A percentile compares a stretch with the other conserved stretches of the same genome.
Evolutionary conservation across 192 early-diverging fungal genomes (phyloP).

Genomic region (Mortierella alpina): DNA sequence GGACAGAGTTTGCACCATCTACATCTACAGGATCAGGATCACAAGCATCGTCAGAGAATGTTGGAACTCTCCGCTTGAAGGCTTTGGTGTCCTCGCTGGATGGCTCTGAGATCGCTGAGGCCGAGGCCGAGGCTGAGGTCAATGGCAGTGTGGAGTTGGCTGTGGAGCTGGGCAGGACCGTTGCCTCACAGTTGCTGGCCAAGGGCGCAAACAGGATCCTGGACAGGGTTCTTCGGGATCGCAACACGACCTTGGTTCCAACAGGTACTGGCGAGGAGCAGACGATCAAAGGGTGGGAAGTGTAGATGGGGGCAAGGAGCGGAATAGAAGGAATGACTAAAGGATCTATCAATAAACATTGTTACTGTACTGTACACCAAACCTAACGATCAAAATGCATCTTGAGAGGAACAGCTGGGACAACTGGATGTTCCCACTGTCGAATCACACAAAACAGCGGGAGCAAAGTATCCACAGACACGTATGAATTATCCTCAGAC

Average conservation of each 20-base stretch:
- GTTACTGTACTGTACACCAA: no score
- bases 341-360: no score
- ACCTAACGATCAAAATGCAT: no score
- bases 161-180: slow-evolving; percentile 50
- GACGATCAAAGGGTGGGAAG: slow-evolving; percentile 47
- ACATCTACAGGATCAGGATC: slow-evolving; percentile 30
- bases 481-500: no score
- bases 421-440: no score
- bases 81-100: slow-evolving; percentile 84
- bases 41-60: slow-evolving; percentile 18
- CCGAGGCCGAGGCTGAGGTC: slow-evolving; percentile 51
- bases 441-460: no score
- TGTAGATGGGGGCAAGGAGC: not conserved
- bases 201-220: slow-evolving; percentile 56
- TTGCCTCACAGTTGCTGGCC: slow-evolving; percentile 53
- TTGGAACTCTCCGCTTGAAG: slow-evolving; percentile 60
- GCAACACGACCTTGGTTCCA: slow-evolving; percentile 21
- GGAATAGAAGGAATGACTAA: not conserved
- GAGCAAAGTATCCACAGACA: no score
- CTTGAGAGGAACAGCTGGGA: no score
- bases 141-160: slow-evolving; percentile 51
- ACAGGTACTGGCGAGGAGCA: slow-evolving; percentile 36
- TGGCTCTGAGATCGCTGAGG: slow-evolving; percentile 71
- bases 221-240: slow-evolving; percentile 42
- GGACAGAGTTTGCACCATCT: slow-evolving; percentile 59